A percentile compares a stretch with the other conserved stretches of the same genome.
phyloP scores from a whole-genome alignment of 2,329 filamentous ascomycete genomes.

The Neobulgaria alba region DNA sequence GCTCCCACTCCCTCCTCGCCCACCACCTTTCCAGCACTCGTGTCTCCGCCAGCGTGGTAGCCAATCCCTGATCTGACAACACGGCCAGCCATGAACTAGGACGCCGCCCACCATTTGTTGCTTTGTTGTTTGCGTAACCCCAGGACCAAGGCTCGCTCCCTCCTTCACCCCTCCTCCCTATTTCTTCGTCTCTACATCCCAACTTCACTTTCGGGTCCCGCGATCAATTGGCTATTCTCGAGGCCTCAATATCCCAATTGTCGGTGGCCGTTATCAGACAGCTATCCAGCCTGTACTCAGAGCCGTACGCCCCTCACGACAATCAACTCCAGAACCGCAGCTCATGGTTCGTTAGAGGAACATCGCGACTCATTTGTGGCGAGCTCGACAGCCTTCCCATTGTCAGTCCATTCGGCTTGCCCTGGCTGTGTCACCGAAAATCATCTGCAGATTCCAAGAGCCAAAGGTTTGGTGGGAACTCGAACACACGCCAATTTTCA shows the following conservation, averaged over 20 bases:
- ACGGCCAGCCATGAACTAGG: neutral
- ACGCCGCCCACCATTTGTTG: too few relatives aligned
- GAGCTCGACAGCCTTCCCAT: neutral
- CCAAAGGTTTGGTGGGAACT: too few relatives aligned
- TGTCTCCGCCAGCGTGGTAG: neutral
- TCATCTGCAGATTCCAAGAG: neutral
- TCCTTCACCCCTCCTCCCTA: neutral
- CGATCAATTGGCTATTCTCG: neutral
- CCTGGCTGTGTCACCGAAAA: neutral
- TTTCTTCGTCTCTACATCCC: neutral
- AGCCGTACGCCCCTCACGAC: neutral
- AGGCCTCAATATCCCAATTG: neutral
- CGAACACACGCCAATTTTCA: neutral
- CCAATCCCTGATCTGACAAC: neutral
- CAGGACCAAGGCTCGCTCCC: too few relatives aligned
- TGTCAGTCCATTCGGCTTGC: neutral
- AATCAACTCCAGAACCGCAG: neutral
- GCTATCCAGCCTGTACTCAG: neutral
- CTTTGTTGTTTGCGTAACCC: neutral
- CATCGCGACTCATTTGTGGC: neutral
- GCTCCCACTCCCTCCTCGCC: too few relatives aligned
- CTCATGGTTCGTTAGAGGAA: neutral
- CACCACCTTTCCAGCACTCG: neutral
- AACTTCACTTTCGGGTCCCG: neutral
- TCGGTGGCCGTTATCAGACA: neutral